These are phyloP conservation scores for Malus hybrid DNA, from an alignment of 331 rosid species.

Conservation along the genomic window DNA sequence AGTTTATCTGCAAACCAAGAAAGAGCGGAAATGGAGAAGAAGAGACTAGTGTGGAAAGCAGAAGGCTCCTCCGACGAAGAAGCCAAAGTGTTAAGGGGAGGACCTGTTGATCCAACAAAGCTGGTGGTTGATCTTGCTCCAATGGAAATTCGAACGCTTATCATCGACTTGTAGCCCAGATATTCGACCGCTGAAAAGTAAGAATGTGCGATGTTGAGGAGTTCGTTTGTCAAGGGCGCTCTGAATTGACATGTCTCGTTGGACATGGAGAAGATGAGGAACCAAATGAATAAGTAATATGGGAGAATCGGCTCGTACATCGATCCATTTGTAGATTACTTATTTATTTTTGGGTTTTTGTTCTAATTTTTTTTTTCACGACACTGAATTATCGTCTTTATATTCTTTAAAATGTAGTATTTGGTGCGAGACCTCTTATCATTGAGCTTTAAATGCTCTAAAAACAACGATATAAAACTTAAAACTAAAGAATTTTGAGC, in stretches of 20 bases:
- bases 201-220: too few relatives aligned
- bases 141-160: constrained; percentile 63
- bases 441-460: background rate
- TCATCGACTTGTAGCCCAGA: constrained; percentile 22
- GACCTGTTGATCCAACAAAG: constrained; percentile 54
- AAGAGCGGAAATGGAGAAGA: constrained; percentile 71
- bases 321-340: too few relatives aligned
- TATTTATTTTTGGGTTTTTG: too few relatives aligned
- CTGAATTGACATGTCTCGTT: background rate
- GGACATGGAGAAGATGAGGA: background rate
- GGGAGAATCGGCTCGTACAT: too few relatives aligned
- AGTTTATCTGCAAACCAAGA: constrained; percentile 80
- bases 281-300: too few relatives aligned
- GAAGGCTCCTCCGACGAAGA: constrained; percentile 38
- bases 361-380: too few relatives aligned
- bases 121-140: constrained; percentile 57
- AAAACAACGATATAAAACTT: too few relatives aligned
- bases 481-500: background rate
- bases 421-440: background rate
- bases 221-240: background rate
- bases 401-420: too few relatives aligned
- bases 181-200: background rate
- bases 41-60: constrained; percentile 63
- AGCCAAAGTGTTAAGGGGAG: constrained; percentile 40
- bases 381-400: too few relatives aligned